A percentile compares a stretch with the other conserved stretches of the same genome.
Conservation (phyloP, 1,284 basidiomycete genomes). For the Trametes hirsuta region DNA sequence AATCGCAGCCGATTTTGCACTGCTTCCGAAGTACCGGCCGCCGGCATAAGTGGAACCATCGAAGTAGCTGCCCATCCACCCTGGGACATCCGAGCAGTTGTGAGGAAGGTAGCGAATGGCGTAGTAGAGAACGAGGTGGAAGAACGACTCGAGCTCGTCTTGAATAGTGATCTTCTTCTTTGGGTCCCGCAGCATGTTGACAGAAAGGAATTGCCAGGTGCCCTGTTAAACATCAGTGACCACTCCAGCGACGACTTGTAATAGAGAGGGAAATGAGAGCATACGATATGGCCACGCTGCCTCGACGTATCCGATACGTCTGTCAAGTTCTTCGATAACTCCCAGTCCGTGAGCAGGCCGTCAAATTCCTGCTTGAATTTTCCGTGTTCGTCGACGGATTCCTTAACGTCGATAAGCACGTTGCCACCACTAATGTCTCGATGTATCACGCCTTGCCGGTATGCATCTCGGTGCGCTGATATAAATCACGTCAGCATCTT, state of each 20-base stretch:
- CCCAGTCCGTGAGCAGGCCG: neutral
- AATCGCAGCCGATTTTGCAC: no score
- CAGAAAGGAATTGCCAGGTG: constrained; percentile 20
- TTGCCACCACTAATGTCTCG: neutral
- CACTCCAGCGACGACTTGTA: neutral
- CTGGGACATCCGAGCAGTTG: constrained; percentile 6
- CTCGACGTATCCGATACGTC: neutral
- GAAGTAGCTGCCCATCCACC: constrained; percentile 13
- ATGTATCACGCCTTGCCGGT: neutral
- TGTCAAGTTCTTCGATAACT: neutral
- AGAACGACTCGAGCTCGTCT: constrained; percentile 21
- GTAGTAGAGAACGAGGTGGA: constrained; percentile 18
- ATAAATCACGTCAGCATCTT: neutral
- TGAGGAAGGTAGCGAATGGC: constrained; percentile 13
- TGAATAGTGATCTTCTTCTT: neutral
- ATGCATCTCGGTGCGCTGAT: constrained; percentile 10
- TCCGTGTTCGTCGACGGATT: neutral
- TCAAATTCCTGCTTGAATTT: neutral
- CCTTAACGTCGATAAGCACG: neutral
- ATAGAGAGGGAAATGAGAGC: neutral
- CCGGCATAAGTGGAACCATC: neutral
- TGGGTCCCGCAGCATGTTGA: neutral
- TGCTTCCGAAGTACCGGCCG: no score
- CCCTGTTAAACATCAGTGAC: neutral
- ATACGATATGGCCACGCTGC: neutral